Percentiles rank a stretch among this genome's conserved stretches.
phyloP scores from a whole-genome alignment of 805 yeast genomes.

The Myxozyma sirexii region DNA sequence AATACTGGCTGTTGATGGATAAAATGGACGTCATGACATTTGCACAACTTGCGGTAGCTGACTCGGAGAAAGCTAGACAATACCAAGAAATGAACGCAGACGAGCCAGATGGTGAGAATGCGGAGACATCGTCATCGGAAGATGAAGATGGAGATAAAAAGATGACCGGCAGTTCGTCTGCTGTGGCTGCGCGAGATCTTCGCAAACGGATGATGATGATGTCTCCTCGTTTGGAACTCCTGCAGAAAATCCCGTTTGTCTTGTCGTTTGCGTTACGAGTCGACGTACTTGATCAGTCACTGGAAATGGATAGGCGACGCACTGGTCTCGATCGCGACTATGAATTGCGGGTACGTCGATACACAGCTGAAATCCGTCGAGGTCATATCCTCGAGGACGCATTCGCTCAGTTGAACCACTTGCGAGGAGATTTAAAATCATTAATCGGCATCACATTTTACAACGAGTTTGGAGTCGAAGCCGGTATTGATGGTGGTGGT shows the following conservation, averaged over 20 bases:
- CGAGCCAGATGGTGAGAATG: constrained; percentile 21
- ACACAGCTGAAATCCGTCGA: constrained; percentile 63
- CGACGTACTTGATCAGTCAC: constrained; percentile 64
- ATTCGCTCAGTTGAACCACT: constrained; percentile 55
- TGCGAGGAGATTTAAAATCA: constrained; percentile 61
- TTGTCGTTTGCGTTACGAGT: constrained; percentile 77
- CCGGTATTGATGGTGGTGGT: constrained; percentile 97
- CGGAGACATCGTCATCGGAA: constrained; percentile 22
- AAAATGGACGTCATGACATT: constrained; percentile 45
- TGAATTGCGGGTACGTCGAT: constrained; percentile 20
- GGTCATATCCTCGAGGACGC: constrained; percentile 77
- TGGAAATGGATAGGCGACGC: constrained; percentile 54
- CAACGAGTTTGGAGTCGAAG: constrained; percentile 77
- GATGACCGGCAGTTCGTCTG: constrained; percentile 17
- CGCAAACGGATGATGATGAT: constrained; percentile 13
- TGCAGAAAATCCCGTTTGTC: constrained; percentile 74
- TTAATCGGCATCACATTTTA: constrained; percentile 65
- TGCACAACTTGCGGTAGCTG: constrained; percentile 46
- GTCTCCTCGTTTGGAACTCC: constrained; percentile 50
- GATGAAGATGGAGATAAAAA: constrained; percentile 2
- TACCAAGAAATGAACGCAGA: constrained; percentile 34
- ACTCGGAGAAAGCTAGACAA: constrained; percentile 45
- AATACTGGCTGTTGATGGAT: constrained; percentile 57
- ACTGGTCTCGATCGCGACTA: constrained; percentile 33
- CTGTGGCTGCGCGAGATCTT: constrained; percentile 15